A percentile compares a stretch with the other conserved stretches of the same genome.
Conservation (phyloP, 805 yeast species). For the Sugiyamaella chiloensis region DNA sequence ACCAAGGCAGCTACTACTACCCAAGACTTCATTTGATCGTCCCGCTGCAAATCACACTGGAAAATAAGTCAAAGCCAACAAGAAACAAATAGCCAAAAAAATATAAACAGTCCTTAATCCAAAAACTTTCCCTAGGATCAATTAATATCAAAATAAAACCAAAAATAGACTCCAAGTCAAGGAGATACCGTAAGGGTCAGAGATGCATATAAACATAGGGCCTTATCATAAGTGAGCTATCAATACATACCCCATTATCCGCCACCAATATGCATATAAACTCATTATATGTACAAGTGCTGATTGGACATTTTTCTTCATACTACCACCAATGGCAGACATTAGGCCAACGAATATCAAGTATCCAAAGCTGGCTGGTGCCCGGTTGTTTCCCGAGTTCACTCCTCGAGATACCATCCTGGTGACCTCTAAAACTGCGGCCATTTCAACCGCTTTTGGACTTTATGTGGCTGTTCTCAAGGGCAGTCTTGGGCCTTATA, state of each 20-base stretch:
- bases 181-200: too few relatives aligned
- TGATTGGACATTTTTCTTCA: slow-evolving; percentile 10
- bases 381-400: slow-evolving; percentile 38
- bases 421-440: slow-evolving; percentile 47
- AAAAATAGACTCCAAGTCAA: too few relatives aligned
- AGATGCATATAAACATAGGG: too few relatives aligned
- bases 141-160: too few relatives aligned
- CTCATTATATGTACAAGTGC: neutral
- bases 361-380: slow-evolving; percentile 13
- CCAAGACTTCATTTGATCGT: too few relatives aligned
- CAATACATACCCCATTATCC: neutral
- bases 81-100: too few relatives aligned
- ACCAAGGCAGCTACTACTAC: too few relatives aligned
- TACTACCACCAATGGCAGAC: slow-evolving; percentile 5
- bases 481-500: slow-evolving; percentile 30
- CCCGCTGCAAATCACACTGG: too few relatives aligned
- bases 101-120: too few relatives aligned
- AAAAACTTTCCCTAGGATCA: too few relatives aligned
- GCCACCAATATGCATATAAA: neutral
- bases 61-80: too few relatives aligned
- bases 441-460: slow-evolving; percentile 45
- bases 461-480: slow-evolving; percentile 47
- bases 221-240: too few relatives aligned
- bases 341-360: slow-evolving; percentile 15
- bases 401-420: slow-evolving; percentile 55